These are phyloP conservation scores for Pseudogymnoascus verrucosus DNA, from an alignment of 2,329 filamentous ascomycete genomes.

Conservation along the genomic window DNA sequence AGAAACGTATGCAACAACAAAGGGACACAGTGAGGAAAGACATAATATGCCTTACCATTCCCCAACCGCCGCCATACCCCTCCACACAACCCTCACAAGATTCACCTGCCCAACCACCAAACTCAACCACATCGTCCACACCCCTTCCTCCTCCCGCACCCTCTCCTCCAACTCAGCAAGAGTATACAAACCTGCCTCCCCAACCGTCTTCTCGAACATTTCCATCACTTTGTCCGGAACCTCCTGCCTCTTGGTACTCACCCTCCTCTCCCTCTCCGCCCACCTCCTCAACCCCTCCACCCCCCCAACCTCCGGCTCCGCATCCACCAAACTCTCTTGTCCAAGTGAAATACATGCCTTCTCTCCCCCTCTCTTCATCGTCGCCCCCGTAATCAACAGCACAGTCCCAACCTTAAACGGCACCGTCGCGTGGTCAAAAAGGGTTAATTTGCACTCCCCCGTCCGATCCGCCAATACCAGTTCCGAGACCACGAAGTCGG, in stretches of 20 bases:
- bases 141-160: constrained; percentile 3
- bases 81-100: background rate
- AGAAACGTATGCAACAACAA: background rate
- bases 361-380: background rate
- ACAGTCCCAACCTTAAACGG: background rate
- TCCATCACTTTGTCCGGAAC: constrained; percentile 38
- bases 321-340: constrained; percentile 42
- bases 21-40: no score
- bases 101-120: background rate
- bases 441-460: background rate
- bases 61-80: background rate
- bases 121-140: background rate
- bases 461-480: background rate
- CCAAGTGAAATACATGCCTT: constrained; percentile 28
- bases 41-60: background rate
- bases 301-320: no score
- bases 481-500: background rate
- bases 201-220: constrained; percentile 27
- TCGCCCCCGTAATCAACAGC: background rate
- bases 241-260: constrained; percentile 40
- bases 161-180: constrained; percentile 37
- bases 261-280: constrained; percentile 39
- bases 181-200: constrained; percentile 31
- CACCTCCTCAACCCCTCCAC: constrained; percentile 45
- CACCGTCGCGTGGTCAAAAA: background rate